Conservation (phyloP, 2,329 filamentous ascomycete species). For the Westerdykella sp. region DNA sequence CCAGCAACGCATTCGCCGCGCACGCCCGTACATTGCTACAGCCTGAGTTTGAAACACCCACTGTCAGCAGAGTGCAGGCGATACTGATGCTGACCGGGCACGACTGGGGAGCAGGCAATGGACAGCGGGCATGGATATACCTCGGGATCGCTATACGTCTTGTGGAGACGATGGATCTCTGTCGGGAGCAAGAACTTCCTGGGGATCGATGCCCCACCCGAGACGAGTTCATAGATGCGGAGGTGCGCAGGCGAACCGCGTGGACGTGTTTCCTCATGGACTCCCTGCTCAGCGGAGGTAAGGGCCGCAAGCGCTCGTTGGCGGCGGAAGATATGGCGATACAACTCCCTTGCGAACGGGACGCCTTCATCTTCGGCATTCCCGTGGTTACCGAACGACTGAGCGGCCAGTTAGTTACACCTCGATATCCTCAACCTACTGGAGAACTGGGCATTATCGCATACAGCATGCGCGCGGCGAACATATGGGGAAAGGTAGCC, state of each 20-base stretch:
- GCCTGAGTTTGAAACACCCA: constrained; percentile 36
- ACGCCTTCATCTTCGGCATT: constrained; percentile 37
- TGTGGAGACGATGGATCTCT: constrained; percentile 38
- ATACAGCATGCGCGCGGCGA: constrained; percentile 36
- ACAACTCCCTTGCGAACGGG: constrained; percentile 37
- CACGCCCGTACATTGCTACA: constrained; percentile 38
- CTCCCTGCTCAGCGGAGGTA: constrained; percentile 37
- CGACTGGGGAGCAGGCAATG: constrained; percentile 43
- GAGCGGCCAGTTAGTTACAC: constrained; percentile 21
- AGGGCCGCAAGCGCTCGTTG: constrained; percentile 35
- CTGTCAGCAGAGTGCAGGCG: constrained; percentile 36
- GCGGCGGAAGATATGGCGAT: constrained; percentile 33
- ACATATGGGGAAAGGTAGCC: constrained; percentile 39
- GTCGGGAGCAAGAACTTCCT: constrained; percentile 30
- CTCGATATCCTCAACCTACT: constrained; percentile 20
- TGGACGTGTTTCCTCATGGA: constrained; percentile 42
- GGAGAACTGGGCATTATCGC: constrained; percentile 37
- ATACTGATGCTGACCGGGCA: constrained; percentile 42
- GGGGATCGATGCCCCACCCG: constrained; percentile 28
- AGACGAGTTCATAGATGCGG: constrained; percentile 38
- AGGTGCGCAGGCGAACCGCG: constrained; percentile 36
- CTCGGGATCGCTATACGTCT: constrained; percentile 39
- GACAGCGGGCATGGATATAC: constrained; percentile 37
- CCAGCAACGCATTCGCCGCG: constrained; percentile 39
- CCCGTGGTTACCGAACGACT: constrained; percentile 32